Base-by-base conservation (phyloP, 352 stramenopile genomes). In the Pythium periplocum region DNA sequence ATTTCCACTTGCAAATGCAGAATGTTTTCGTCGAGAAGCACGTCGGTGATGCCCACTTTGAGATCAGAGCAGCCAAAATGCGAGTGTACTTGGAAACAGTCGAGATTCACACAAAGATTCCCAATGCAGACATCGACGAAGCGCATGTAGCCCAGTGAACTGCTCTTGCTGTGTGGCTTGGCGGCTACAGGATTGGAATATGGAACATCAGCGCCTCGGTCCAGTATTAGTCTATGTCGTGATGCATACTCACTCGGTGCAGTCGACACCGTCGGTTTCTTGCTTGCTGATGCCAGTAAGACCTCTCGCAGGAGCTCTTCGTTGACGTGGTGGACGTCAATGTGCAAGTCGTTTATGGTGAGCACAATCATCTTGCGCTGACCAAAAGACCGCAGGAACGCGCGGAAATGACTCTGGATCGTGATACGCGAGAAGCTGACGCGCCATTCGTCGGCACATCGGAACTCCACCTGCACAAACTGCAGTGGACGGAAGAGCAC, bases 351-450 rank as follows among this genome's bases (percentile, higher is more conserved):
- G 35, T 80, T 77, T 33, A 90, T 68, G 12, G 55, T 60, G 17
- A 90, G 62, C n/a, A 78, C 59, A 38, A 76, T 71, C 35, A 90
- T 81, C 47, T 86, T 87, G n/a, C 76, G 75, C 49, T 85, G 77
- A 6, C 76, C 75, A 53, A 88, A 90, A 30, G 77, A 90, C 45
- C 74, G 73, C 42, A 90, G 86, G 48, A 88, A 90, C 30, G 72
- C 75, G 39, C 68, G 68, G 10, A 90, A 65, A 33, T 74, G 68
- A 39, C 58, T 85, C 55, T 69, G 59, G 6, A 86, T 53, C 31
- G 68, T 64, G 31, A 90, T 64, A 39, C 62, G 68, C 2, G 77
- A 71, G 31, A 83, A 71, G 34, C 74, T 55, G 8, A 86, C 5
- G 32, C 67, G 66, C 64, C 73, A 87, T 17, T 71, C 48, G 48